phyloP scores from a whole-genome alignment of 2,329 filamentous ascomycete genomes.

The Cladosporium velox region DNA sequence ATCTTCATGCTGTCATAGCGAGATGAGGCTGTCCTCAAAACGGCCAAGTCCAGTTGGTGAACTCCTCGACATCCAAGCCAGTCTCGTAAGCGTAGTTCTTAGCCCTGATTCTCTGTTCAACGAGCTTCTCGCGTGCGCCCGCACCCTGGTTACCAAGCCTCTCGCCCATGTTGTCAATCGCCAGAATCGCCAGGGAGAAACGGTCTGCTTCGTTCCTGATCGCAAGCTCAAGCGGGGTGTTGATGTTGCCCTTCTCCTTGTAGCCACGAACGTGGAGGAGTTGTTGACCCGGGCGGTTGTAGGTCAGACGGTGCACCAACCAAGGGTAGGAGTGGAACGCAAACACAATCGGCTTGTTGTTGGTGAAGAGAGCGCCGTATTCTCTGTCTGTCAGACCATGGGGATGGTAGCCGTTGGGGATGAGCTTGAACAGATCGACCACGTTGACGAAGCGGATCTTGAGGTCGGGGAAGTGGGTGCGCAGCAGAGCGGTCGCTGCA shows the following conservation, averaged over 20 bases:
- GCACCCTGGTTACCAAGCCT: constrained; percentile 64
- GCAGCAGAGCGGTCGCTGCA: constrained; percentile 71
- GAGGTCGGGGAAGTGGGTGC: constrained; percentile 69
- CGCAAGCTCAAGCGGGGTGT: constrained; percentile 76
- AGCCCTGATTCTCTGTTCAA: constrained; percentile 65
- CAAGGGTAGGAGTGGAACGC: constrained; percentile 85
- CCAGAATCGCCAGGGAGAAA: constrained; percentile 74
- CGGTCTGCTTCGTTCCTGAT: constrained; percentile 77
- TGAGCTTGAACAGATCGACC: constrained; percentile 79
- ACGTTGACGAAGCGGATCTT: constrained; percentile 80
- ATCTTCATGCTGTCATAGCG: background rate
- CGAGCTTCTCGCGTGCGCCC: constrained; percentile 62
- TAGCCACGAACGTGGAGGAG: constrained; percentile 77
- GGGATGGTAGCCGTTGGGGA: constrained; percentile 68
- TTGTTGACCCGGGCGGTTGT: constrained; percentile 68
- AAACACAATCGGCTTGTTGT: constrained; percentile 72
- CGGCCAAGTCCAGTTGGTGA: constrained; percentile 69
- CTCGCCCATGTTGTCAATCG: constrained; percentile 67
- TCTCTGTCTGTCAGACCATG: constrained; percentile 69
- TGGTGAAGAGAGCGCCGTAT: constrained; percentile 71
- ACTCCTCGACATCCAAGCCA: constrained; percentile 67
- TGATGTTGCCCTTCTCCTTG: constrained; percentile 81
- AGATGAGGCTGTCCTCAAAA: constrained; percentile 25
- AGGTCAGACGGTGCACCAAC: constrained; percentile 75
- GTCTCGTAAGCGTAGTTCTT: constrained; percentile 67